phyloP scores from a whole-genome alignment of 2,329 filamentous ascomycete genomes.

The Epichloe sp. region DNA sequence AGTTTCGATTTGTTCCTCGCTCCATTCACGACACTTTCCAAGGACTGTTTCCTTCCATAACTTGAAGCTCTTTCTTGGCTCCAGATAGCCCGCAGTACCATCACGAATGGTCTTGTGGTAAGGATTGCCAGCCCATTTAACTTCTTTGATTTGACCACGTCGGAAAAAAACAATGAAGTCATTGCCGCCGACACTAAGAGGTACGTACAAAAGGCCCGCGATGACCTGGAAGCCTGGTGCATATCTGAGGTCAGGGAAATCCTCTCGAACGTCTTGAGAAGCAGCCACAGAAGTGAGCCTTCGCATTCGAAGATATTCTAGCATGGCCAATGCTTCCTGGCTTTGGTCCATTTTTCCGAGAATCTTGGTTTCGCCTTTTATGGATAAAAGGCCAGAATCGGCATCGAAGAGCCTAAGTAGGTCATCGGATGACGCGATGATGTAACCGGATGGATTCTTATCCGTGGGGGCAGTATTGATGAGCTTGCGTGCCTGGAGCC shows the following conservation, averaged over 20 bases:
- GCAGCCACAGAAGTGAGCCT: constrained; percentile 62
- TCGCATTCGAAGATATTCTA: constrained; percentile 73
- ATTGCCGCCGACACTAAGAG: constrained; percentile 57
- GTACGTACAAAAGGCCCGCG: constrained; percentile 70
- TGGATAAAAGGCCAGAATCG: constrained; percentile 75
- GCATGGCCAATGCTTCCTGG: constrained; percentile 70
- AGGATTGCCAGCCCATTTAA: constrained; percentile 78
- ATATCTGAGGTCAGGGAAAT: constrained; percentile 74
- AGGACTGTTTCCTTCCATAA: constrained; percentile 70
- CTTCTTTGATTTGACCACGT: constrained; percentile 60
- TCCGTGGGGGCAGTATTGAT: constrained; percentile 76
- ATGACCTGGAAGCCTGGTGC: constrained; percentile 65
- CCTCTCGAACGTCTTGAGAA: constrained; percentile 59
- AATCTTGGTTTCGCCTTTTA: constrained; percentile 79
- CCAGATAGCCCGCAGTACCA: constrained; percentile 60
- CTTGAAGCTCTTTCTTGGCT: constrained; percentile 69
- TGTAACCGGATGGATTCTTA: constrained; percentile 76
- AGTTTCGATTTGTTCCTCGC: constrained; percentile 78
- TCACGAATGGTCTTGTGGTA: constrained; percentile 66
- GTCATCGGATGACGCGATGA: constrained; percentile 80
- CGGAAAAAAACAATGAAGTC: constrained; percentile 91
- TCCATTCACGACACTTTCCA: constrained; percentile 78
- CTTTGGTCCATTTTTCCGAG: constrained; percentile 61
- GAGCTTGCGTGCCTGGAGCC: constrained; percentile 73
- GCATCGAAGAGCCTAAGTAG: constrained; percentile 73